Evolutionary conservation across 148 eudicot species (phyloP).

Genomic region (Mesembryanthemum crystallinum): DNA sequence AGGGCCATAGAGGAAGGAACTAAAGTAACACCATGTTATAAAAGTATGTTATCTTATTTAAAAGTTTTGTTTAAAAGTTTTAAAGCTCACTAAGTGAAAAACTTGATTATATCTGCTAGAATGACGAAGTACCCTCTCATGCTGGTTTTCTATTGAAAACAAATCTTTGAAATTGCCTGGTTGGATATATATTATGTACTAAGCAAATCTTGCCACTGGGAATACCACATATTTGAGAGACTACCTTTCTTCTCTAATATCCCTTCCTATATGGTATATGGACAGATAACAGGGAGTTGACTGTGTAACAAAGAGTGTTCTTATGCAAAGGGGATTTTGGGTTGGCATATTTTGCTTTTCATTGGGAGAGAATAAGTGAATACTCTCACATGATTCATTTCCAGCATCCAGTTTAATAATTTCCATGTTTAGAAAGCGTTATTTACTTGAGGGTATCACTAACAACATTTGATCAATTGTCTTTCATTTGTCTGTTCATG

Average conservation of each 20-base stretch:
- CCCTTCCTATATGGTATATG: background rate
- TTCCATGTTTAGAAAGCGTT: background rate
- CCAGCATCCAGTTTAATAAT: background rate
- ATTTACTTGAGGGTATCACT: background rate
- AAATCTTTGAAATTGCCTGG: too few relatives aligned
- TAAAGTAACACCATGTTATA: too few relatives aligned
- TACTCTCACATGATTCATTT: background rate
- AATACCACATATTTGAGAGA: too few relatives aligned
- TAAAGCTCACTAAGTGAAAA: too few relatives aligned
- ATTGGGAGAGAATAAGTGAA: background rate
- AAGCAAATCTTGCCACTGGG: too few relatives aligned
- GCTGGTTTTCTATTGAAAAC: too few relatives aligned
- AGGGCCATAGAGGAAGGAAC: too few relatives aligned
- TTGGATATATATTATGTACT: too few relatives aligned
- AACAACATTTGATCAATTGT: background rate
- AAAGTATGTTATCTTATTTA: too few relatives aligned
- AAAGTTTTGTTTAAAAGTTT: too few relatives aligned
- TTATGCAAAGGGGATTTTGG: background rate
- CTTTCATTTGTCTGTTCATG: conserved; percentile 14
- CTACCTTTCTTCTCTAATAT: background rate
- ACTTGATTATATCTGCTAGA: too few relatives aligned
- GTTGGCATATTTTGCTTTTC: background rate
- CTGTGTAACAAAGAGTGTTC: background rate
- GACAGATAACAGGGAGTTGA: background rate
- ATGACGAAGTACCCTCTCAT: too few relatives aligned